Conservation (phyloP, 2,329 filamentous ascomycete genomes). For the Hymenoscyphus scutula region DNA sequence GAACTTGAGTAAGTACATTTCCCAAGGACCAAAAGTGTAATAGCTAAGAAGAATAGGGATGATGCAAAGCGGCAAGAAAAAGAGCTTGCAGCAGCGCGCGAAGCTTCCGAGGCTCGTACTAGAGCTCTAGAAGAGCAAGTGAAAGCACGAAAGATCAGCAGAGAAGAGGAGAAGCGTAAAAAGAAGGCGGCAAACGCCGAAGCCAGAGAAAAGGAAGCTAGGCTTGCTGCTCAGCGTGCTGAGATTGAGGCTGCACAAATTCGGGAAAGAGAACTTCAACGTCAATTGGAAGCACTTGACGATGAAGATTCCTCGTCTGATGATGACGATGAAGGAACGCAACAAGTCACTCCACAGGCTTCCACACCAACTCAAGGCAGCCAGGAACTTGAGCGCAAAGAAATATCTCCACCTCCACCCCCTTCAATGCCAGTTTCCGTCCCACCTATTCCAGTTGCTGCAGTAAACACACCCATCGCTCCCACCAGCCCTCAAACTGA, state of each 20-base stretch:
- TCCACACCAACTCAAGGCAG: slow-evolving; percentile 56
- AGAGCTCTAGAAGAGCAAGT: slow-evolving; percentile 93
- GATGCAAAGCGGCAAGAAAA: slow-evolving; percentile 74
- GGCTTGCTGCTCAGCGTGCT: slow-evolving; percentile 78
- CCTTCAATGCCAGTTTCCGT: slow-evolving; percentile 54
- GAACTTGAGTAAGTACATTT: slow-evolving; percentile 75
- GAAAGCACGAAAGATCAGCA: slow-evolving; percentile 87
- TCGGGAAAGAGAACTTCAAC: slow-evolving; percentile 83
- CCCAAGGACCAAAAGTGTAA: background rate
- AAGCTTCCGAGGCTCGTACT: slow-evolving; percentile 78
- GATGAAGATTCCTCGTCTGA: slow-evolving; percentile 61
- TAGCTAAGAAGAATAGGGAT: slow-evolving; percentile 51
- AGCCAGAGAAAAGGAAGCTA: slow-evolving; percentile 82
- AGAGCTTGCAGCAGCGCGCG: slow-evolving; percentile 75
- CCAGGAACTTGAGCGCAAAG: slow-evolving; percentile 53
- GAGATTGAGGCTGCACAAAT: slow-evolving; percentile 91
- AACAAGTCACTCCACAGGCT: slow-evolving; percentile 63
- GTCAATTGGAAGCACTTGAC: slow-evolving; percentile 74
- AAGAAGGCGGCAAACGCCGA: slow-evolving; percentile 87
- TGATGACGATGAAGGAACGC: slow-evolving; percentile 75
- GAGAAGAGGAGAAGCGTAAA: slow-evolving; percentile 90
- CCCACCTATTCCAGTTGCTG: slow-evolving; percentile 42
- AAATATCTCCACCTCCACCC: slow-evolving; percentile 52
- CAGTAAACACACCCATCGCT: slow-evolving; percentile 39
- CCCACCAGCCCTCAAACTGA: slow-evolving; percentile 42